Evolutionary conservation across 2,329 filamentous ascomycete genomes (phyloP).

Genomic region (Cadophora sp.): DNA sequence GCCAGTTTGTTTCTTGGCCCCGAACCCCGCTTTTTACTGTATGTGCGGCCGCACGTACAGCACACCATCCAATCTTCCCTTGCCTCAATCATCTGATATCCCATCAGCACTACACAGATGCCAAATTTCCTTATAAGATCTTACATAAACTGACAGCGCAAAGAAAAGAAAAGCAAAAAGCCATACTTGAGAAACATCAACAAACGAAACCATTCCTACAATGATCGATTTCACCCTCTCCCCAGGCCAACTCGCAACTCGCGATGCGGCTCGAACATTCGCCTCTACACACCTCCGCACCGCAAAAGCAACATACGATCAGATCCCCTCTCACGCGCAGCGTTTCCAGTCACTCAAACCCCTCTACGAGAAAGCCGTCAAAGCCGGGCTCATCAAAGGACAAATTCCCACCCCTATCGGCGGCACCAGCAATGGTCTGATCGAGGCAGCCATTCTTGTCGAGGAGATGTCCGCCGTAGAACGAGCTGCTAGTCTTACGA

Average conservation of each 20-base stretch:
- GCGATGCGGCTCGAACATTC: conserved; percentile 38
- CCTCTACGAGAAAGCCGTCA: conserved; percentile 52
- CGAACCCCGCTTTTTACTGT: not conserved
- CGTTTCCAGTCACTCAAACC: conserved; percentile 55
- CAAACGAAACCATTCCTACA: not conserved
- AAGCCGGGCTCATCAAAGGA: conserved; percentile 52
- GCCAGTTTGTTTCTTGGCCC: too few relatives aligned
- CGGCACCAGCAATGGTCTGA: conserved; percentile 50
- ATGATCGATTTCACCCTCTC: conserved; percentile 43
- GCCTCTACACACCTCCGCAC: conserved; percentile 11
- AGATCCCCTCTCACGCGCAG: conserved; percentile 29
- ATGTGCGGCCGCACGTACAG: not conserved
- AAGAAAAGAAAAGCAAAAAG: not conserved
- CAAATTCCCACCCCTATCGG: conserved; percentile 54
- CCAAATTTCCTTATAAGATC: not conserved
- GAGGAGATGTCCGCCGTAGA: conserved; percentile 61
- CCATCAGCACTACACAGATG: not conserved
- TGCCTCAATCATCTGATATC: not conserved
- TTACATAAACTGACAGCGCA: not conserved
- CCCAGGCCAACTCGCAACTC: conserved; percentile 35
- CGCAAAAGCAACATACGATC: not conserved
- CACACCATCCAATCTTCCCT: not conserved
- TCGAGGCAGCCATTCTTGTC: conserved; percentile 57
- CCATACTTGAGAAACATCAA: not conserved
- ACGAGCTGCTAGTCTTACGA: conserved; percentile 54